phyloP scores from a whole-genome alignment of 2,329 filamentous ascomycete genomes.

The Alternaria sp. region DNA sequence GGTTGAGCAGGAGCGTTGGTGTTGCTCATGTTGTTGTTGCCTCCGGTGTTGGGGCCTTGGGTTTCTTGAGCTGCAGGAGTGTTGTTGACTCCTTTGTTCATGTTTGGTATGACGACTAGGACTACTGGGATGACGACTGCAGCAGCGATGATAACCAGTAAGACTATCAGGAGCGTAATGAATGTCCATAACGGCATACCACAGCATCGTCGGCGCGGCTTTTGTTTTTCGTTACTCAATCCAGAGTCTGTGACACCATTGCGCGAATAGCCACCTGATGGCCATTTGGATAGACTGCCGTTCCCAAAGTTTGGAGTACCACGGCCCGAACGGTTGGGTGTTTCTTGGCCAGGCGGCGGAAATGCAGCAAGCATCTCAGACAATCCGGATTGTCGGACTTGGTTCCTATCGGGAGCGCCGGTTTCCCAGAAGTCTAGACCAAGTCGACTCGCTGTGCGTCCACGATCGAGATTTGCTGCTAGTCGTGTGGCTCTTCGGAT shows the following conservation, averaged over 20 bases:
- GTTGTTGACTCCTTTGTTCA: slow-evolving; percentile 44
- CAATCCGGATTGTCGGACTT: slow-evolving; percentile 59
- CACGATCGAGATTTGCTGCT: slow-evolving; percentile 86
- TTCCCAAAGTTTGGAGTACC: slow-evolving; percentile 45
- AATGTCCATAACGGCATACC: slow-evolving; percentile 85
- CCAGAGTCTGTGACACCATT: slow-evolving; percentile 28
- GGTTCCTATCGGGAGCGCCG: slow-evolving; percentile 43
- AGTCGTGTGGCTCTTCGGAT: slow-evolving; percentile 87
- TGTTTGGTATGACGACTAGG: slow-evolving; percentile 66
- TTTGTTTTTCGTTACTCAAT: slow-evolving; percentile 34
- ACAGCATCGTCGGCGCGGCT: slow-evolving; percentile 73
- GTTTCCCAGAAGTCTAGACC: slow-evolving; percentile 60
- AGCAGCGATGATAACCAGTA: slow-evolving; percentile 77
- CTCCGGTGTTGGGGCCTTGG: slow-evolving; percentile 23
- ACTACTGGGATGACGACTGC: slow-evolving; percentile 81
- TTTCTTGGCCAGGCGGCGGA: slow-evolving; percentile 65
- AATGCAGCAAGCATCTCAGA: slow-evolving; percentile 72
- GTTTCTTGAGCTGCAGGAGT: slow-evolving; percentile 28
- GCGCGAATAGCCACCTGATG: slow-evolving; percentile 25
- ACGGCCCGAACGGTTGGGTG: slow-evolving; percentile 34
- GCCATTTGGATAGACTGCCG: slow-evolving; percentile 40
- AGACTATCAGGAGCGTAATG: slow-evolving; percentile 68
- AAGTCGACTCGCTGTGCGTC: slow-evolving; percentile 69
- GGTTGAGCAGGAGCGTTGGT: slow-evolving; percentile 25
- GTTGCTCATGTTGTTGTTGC: slow-evolving; percentile 33